Evolutionary conservation across 306 rosid species (phyloP).

Genomic region (Argentina anserina): DNA sequence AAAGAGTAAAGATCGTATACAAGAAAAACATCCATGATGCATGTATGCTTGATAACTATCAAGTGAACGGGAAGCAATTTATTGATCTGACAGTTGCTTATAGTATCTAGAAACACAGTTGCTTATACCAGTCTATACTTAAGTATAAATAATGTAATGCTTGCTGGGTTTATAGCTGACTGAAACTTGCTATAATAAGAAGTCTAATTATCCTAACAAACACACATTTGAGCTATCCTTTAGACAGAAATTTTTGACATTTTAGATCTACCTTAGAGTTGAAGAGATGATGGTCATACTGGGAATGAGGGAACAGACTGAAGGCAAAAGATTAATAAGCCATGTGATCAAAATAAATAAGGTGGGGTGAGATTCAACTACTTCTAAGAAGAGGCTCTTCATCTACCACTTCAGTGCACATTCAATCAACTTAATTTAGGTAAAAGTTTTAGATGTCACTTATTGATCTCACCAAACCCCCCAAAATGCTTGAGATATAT

Average conservation of each 20-base stretch:
- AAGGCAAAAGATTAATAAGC: slow-evolving; percentile 8
- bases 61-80: neutral
- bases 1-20: neutral
- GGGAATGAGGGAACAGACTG: neutral
- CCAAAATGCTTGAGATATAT: neutral
- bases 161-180: neutral
- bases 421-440: neutral
- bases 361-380: slow-evolving; percentile 27
- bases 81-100: neutral
- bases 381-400: slow-evolving; percentile 3
- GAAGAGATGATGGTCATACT: neutral
- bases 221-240: neutral
- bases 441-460: neutral
- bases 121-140: neutral
- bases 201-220: neutral
- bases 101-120: neutral
- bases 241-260: neutral
- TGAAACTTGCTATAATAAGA: neutral
- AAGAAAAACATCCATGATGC: neutral
- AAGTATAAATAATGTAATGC: neutral
- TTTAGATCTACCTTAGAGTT: neutral
- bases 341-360: slow-evolving; percentile 29
- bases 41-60: neutral
- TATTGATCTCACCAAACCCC: neutral
- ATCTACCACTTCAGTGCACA: neutral